A percentile compares a stretch with the other conserved stretches of the same genome.
phyloP scores from a whole-genome alignment of 345 rosid species.

The Populus simonii region DNA sequence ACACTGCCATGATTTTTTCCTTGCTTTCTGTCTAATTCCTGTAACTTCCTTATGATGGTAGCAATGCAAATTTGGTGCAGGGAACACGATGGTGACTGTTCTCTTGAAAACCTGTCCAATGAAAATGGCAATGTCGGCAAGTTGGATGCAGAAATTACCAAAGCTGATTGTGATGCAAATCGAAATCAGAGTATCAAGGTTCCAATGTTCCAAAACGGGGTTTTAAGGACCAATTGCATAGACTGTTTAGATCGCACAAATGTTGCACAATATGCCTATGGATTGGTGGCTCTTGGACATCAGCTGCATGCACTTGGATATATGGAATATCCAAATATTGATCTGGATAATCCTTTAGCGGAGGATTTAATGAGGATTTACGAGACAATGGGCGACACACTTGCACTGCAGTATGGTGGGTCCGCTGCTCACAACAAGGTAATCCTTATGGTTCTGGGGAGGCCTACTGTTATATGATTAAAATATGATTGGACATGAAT shows the following conservation, averaged over 20 bases:
- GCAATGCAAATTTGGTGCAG: constrained; percentile 42
- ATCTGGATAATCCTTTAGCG: constrained; percentile 69
- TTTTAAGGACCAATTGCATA: constrained; percentile 93
- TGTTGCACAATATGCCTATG: constrained; percentile 91
- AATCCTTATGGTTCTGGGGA: neutral
- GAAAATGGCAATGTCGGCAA: constrained; percentile 31
- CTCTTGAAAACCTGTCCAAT: constrained; percentile 17
- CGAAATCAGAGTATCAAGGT: constrained; percentile 31
- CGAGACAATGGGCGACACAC: constrained; percentile 95
- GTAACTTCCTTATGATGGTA: constrained; percentile 1
- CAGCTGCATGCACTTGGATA: constrained; percentile 69
- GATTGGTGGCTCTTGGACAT: constrained; percentile 76
- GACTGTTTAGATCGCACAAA: constrained; percentile 97
- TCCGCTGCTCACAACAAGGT: constrained; percentile 99
- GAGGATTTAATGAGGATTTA: constrained; percentile 72
- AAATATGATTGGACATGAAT: neutral
- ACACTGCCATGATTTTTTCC: neutral
- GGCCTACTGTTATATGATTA: neutral
- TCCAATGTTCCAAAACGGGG: constrained; percentile 69
- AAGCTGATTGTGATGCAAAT: constrained; percentile 16
- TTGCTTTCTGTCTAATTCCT: neutral
- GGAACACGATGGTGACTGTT: constrained; percentile 30
- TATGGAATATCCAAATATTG: constrained; percentile 45
- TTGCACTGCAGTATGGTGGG: constrained; percentile 95
- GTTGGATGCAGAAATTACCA: constrained; percentile 28